Conservation (phyloP, 345 rosid species). For the Excoecaria cochinchinensis region DNA sequence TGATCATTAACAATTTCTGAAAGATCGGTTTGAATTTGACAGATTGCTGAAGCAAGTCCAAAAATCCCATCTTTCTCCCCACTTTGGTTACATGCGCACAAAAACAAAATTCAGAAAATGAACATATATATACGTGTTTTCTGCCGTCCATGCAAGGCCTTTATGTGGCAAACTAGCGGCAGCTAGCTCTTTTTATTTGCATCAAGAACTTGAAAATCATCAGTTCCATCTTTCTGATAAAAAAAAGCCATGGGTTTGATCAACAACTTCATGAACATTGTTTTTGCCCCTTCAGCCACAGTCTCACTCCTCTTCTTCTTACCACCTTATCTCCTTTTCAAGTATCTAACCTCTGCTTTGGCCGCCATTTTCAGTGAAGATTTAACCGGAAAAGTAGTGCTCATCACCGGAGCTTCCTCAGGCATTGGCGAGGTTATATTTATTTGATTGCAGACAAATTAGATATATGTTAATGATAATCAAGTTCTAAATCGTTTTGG, state of each 20-base stretch:
- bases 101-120: neutral
- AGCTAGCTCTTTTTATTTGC: neutral
- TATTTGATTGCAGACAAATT: neutral
- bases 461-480: neutral
- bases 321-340: slow-evolving; percentile 42
- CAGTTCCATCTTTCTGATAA: neutral
- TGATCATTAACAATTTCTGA: neutral
- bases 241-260: slow-evolving; percentile 33
- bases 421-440: slow-evolving; percentile 62
- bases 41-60: neutral
- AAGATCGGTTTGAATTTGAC: neutral
- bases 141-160: neutral
- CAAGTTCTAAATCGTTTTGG: neutral
- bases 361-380: slow-evolving; percentile 38
- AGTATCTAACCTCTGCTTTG: slow-evolving; percentile 23
- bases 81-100: neutral
- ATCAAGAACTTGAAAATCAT: neutral
- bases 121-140: neutral
- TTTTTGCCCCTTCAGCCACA: slow-evolving; percentile 26
- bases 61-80: neutral
- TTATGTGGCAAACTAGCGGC: neutral
- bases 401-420: slow-evolving; percentile 67
- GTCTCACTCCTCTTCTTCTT: slow-evolving; percentile 38
- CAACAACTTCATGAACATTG: slow-evolving; percentile 33
- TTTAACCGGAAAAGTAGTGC: slow-evolving; percentile 59